Percentiles rank a stretch among this genome's conserved stretches.
These are phyloP conservation scores for Lanmaoa pseudosensibilis DNA, from an alignment of 768 basidiomycete species.

Conservation along the genomic window DNA sequence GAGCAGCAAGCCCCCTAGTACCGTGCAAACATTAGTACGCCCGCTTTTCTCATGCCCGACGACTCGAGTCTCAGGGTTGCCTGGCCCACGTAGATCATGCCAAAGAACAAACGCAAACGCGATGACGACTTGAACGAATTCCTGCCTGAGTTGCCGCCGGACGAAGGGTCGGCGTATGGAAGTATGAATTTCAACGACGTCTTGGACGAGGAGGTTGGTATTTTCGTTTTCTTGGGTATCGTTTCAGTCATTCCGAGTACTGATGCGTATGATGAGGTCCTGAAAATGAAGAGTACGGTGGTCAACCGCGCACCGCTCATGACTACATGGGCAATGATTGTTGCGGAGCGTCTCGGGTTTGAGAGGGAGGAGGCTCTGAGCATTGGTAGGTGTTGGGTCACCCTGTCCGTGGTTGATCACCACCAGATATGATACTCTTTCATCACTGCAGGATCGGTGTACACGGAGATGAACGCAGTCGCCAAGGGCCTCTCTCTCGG, in stretches of 20 bases:
- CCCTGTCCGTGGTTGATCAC: neutral
- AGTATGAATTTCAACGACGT: conserved; percentile 73
- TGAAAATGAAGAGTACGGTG: conserved; percentile 60
- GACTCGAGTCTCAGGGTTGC: neutral
- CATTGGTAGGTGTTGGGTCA: conserved; percentile 59
- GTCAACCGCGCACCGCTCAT: conserved; percentile 93
- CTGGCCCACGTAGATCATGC: conserved; percentile 38
- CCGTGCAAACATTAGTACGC: conserved; percentile 36
- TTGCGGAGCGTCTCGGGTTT: conserved; percentile 86
- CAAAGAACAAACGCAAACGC: conserved; percentile 51
- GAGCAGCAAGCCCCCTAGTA: conserved; percentile 11
- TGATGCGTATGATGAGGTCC: conserved; percentile 41
- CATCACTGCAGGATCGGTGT: conserved; percentile 68
- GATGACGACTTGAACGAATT: conserved; percentile 54
- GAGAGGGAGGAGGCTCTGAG: conserved; percentile 86
- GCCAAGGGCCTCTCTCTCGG: conserved; percentile 85
- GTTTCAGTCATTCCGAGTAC: neutral
- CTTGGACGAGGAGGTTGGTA: conserved; percentile 66
- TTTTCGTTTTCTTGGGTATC: neutral
- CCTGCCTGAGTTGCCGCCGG: conserved; percentile 49
- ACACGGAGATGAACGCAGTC: conserved; percentile 90
- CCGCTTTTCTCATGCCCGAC: neutral
- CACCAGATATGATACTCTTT: neutral
- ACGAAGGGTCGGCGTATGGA: conserved; percentile 51
- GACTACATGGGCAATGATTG: conserved; percentile 89